These are phyloP conservation scores for Candida pseudoviswanathii DNA, from an alignment of 1,139 yeast species.

Conservation along the genomic window DNA sequence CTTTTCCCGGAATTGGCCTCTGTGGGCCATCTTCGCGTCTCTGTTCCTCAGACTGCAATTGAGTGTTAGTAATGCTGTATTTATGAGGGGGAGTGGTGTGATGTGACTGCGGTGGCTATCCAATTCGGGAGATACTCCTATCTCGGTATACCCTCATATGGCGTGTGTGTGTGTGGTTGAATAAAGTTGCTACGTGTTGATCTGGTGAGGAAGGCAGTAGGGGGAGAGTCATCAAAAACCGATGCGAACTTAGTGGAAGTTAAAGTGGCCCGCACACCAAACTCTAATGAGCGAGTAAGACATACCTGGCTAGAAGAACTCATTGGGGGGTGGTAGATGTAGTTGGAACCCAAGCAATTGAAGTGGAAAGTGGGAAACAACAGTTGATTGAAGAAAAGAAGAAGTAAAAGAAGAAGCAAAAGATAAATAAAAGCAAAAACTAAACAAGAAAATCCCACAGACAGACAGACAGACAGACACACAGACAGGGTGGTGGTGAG, in stretches of 20 bases:
- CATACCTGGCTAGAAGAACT: constrained; percentile 4
- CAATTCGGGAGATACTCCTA: not conserved
- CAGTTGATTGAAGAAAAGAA: not conserved
- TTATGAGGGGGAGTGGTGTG: not conserved
- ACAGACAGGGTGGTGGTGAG: no score
- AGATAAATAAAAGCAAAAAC: not conserved
- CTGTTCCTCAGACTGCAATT: constrained; percentile 3
- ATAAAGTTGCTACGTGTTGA: no score
- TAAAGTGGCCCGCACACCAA: no score
- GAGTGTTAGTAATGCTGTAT: not conserved
- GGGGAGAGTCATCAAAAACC: no score
- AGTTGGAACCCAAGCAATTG: not conserved
- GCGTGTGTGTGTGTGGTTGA: no score
- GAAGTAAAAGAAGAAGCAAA: not conserved
- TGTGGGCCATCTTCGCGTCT: not conserved
- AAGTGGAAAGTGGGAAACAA: constrained; percentile 2
- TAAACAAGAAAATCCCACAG: not conserved
- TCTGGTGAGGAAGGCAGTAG: no score
- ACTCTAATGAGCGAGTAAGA: not conserved
- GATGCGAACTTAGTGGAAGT: no score
- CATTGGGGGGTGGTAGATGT: not conserved
- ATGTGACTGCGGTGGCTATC: not conserved
- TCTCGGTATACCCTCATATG: no score
- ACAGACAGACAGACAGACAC: no score
- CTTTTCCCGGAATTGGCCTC: constrained; percentile 21